Evolutionary conservation across 352 stramenopile species (phyloP).

Genomic region (Pythium myriotylum): DNA sequence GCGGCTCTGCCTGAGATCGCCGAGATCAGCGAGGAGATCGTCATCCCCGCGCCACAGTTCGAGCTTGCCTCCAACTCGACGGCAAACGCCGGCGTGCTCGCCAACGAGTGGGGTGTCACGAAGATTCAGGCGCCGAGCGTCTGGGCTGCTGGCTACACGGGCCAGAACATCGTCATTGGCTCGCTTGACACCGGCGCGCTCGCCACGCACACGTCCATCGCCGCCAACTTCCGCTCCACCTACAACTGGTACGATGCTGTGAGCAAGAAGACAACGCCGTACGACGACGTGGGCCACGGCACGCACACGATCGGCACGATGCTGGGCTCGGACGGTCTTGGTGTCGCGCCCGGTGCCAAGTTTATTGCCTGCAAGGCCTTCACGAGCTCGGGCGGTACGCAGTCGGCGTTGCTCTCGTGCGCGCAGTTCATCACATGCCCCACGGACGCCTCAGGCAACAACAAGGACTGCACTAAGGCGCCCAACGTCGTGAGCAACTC

Average conservation of each 20-base stretch:
- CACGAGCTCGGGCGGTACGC: conserved; percentile 7
- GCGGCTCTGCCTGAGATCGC: conserved; percentile 9
- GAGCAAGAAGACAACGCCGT: conserved; percentile 15
- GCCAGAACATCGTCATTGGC: conserved; percentile 30
- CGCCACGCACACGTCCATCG: conserved; percentile 30
- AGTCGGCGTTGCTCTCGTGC: conserved; percentile 30
- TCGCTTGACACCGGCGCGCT: conserved; percentile 38
- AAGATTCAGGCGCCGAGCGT: conserved; percentile 31
- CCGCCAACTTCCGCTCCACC: conserved; percentile 26
- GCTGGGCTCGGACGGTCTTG: conserved; percentile 33
- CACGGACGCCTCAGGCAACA: conserved; percentile 20
- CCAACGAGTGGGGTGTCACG: conserved; percentile 33
- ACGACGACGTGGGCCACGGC: conserved; percentile 32
- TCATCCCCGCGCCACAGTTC: conserved; percentile 8
- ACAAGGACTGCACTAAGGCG: conserved; percentile 36
- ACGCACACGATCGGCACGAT: conserved; percentile 32
- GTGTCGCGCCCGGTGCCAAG: conserved; percentile 33
- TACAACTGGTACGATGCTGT: conserved; percentile 39
- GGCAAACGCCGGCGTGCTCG: background rate
- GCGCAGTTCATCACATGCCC: conserved; percentile 34
- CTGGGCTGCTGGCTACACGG: conserved; percentile 33
- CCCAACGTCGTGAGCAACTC: conserved; percentile 40
- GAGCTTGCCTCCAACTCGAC: conserved; percentile 2
- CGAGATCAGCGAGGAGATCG: conserved; percentile 21
- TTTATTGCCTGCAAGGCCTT: background rate